Conservation (phyloP, 805 yeast genomes). For the Candida railenensis region DNA sequence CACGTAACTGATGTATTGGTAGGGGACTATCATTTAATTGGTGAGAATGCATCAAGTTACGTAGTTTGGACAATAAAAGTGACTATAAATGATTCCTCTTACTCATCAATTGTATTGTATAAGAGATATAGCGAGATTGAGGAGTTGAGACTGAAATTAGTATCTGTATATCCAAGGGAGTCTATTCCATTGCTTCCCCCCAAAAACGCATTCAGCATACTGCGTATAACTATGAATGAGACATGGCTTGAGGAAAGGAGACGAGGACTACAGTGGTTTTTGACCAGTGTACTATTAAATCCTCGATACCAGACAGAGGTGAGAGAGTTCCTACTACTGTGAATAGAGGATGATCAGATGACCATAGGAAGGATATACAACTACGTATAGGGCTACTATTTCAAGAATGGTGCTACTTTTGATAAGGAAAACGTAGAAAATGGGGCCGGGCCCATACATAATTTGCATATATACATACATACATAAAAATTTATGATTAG, state of each 20-base stretch:
- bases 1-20: constrained; percentile 42
- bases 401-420: no score
- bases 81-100: constrained; percentile 33
- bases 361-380: no score
- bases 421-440: no score
- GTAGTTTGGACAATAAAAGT: constrained; percentile 40
- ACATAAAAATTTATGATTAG: no score
- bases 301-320: constrained; percentile 38
- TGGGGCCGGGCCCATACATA: no score
- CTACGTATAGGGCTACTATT: no score
- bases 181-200: constrained; percentile 54
- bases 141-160: constrained; percentile 40
- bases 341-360: no score
- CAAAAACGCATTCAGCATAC: constrained; percentile 41
- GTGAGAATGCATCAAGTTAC: constrained; percentile 38
- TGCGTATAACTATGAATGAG: constrained; percentile 35
- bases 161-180: constrained; percentile 46
- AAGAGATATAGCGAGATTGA: constrained; percentile 69
- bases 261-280: constrained; percentile 58
- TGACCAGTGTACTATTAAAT: constrained; percentile 53
- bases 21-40: constrained; percentile 37
- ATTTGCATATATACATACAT: no score
- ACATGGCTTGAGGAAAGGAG: constrained; percentile 55
- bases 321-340: constrained; percentile 2
- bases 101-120: constrained; percentile 45